A percentile compares a stretch with the other conserved stretches of the same genome.
These are phyloP conservation scores for Xylaria grammica DNA, from an alignment of 495 filamentous ascomycete species.

Conservation along the genomic window DNA sequence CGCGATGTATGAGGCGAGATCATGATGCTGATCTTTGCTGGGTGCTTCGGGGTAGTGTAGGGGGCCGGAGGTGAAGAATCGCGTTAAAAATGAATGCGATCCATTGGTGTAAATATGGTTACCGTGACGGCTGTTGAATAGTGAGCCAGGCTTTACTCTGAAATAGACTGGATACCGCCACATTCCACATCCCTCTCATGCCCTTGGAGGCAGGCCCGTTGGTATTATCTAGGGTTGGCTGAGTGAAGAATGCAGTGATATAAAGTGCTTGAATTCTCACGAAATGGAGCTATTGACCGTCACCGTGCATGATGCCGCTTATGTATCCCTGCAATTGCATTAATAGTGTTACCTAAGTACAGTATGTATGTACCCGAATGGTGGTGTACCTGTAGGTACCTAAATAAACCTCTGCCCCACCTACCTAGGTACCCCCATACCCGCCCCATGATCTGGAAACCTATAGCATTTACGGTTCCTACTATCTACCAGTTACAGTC, in stretches of 20 bases:
- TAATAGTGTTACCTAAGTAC: too few relatives aligned
- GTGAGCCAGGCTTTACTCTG: not conserved
- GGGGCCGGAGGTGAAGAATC: conserved; percentile 28
- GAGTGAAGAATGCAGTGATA: not conserved
- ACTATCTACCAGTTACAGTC: too few relatives aligned
- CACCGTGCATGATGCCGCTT: too few relatives aligned
- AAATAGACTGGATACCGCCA: conserved; percentile 7
- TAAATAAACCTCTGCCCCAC: too few relatives aligned
- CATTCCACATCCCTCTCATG: conserved; percentile 21
- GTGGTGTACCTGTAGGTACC: too few relatives aligned
- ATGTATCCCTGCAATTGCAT: not conserved
- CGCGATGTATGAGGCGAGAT: conserved; percentile 71
- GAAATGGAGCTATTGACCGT: not conserved
- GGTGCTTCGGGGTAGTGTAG: conserved; percentile 51
- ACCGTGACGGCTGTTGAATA: not conserved
- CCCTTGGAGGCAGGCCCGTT: not conserved
- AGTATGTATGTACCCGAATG: too few relatives aligned
- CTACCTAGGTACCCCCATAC: too few relatives aligned
- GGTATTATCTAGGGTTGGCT: not conserved
- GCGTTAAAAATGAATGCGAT: conserved; percentile 16
- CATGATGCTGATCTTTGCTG: conserved; percentile 61
- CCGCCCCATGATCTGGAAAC: too few relatives aligned
- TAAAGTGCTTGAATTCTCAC: not conserved
- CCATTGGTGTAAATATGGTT: not conserved
- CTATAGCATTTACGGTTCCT: too few relatives aligned